These are phyloP conservation scores for Neofusicoccum laricinum DNA, from an alignment of 2,329 filamentous ascomycete species.

Conservation along the genomic window DNA sequence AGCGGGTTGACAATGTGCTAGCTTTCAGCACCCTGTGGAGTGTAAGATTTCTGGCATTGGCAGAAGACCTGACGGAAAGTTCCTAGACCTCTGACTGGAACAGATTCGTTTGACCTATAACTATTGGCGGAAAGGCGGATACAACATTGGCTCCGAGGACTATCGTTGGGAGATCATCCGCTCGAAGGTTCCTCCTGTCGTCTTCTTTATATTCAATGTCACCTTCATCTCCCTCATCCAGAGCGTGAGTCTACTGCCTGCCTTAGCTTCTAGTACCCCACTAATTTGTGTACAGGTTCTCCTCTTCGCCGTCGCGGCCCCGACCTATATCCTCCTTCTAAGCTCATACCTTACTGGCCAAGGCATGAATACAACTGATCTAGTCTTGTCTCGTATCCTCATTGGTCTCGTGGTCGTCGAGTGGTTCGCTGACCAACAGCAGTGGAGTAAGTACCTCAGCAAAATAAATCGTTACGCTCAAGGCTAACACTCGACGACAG, in stretches of 20 bases:
- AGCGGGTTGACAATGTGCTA: conserved; percentile 69
- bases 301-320: conserved; percentile 73
- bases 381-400: conserved; percentile 54
- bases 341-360: conserved; percentile 60
- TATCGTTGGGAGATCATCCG: conserved; percentile 87
- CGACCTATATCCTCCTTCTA: conserved; percentile 80
- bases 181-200: conserved; percentile 57
- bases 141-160: conserved; percentile 84
- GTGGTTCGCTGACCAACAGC: conserved; percentile 84
- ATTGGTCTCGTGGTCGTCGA: conserved; percentile 62
- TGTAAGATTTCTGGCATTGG: conserved; percentile 48
- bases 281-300: conserved; percentile 53
- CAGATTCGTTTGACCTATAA: conserved; percentile 86
- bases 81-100: background rate
- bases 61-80: no score
- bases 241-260: conserved; percentile 39
- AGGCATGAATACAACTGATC: conserved; percentile 53
- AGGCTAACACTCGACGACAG: conserved; percentile 36
- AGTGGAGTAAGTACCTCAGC: conserved; percentile 65
- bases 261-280: conserved; percentile 13
- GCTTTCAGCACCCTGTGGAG: conserved; percentile 75
- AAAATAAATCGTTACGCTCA: background rate
- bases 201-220: conserved; percentile 83
- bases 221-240: conserved; percentile 86
- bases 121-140: conserved; percentile 94